Evolutionary conservation across 2,329 filamentous ascomycete species (phyloP).

Genomic region (Sclerotiophoma versabilis): DNA sequence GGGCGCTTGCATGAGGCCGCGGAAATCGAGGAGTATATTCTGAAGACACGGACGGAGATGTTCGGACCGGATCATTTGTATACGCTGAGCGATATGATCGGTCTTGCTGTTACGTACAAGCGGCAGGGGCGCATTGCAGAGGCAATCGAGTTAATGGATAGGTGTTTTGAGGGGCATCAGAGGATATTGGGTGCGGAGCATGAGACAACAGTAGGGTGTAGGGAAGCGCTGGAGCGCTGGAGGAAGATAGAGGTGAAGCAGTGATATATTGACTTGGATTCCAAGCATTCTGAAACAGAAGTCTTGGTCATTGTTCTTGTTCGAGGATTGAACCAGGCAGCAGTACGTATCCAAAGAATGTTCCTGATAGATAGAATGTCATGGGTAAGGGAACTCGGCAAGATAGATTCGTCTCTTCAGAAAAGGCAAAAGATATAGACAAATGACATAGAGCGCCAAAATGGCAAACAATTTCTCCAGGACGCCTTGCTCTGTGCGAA

Average conservation of each 20-base stretch:
- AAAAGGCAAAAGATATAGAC: no score
- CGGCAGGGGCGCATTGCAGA: not conserved
- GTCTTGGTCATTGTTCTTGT: no score
- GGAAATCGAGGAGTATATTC: not conserved
- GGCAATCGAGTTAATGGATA: not conserved
- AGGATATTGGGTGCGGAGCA: not conserved
- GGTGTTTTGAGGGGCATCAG: not conserved
- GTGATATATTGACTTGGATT: not conserved
- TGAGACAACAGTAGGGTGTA: not conserved
- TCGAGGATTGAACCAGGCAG: no score
- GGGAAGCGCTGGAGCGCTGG: not conserved
- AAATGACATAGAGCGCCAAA: no score
- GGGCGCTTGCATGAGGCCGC: slow-evolving; percentile 13
- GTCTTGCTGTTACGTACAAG: not conserved
- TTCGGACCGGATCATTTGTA: slow-evolving; percentile 9
- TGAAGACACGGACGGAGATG: slow-evolving; percentile 3
- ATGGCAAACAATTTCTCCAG: not conserved
- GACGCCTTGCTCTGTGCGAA: slow-evolving; percentile 3
- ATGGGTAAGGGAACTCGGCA: no score
- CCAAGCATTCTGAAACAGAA: no score
- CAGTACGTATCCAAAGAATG: no score
- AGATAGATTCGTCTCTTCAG: no score
- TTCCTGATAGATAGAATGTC: no score
- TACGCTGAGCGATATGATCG: slow-evolving; percentile 1
- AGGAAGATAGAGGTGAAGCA: not conserved